These are phyloP conservation scores for Curvularia sp. DNA, from an alignment of 2,329 filamentous ascomycete genomes.

Conservation along the genomic window DNA sequence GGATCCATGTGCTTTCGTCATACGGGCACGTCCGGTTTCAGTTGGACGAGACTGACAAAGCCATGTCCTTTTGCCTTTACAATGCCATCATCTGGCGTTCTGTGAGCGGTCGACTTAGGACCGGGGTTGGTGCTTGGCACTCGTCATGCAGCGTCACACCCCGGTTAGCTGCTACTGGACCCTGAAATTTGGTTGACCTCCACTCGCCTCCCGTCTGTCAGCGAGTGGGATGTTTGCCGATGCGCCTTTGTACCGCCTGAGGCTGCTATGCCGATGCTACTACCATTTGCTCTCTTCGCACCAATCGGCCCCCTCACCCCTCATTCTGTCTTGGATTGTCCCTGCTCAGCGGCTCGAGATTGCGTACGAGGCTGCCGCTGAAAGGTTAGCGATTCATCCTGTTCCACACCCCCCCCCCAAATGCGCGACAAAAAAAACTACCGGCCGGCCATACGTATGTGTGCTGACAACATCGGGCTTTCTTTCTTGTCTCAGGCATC, in stretches of 20 bases:
- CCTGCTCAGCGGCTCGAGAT: constrained; percentile 19
- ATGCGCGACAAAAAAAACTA: constrained; percentile 3
- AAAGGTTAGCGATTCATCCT: constrained; percentile 10
- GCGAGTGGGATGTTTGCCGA: constrained; percentile 27
- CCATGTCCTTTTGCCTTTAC: constrained; percentile 20
- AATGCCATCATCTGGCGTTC: constrained; percentile 31
- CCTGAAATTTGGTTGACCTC: constrained; percentile 24
- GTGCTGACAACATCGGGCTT: constrained; percentile 17
- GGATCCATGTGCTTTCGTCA: constrained; percentile 16
- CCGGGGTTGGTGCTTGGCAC: constrained; percentile 24
- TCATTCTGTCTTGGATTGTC: background rate
- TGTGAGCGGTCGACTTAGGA: constrained; percentile 20
- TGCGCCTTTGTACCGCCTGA: constrained; percentile 15
- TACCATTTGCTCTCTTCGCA: constrained; percentile 16
- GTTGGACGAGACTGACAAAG: constrained; percentile 10
- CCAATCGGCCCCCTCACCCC: constrained; percentile 3
- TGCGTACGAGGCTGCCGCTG: constrained; percentile 11
- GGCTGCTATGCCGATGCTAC: constrained; percentile 14
- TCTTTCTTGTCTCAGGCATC: constrained; percentile 19
- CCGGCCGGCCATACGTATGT: constrained; percentile 1
- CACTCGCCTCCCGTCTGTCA: constrained; percentile 15
- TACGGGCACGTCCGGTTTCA: constrained; percentile 10
- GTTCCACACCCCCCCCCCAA: constrained; percentile 17
- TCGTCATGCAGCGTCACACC: constrained; percentile 27
- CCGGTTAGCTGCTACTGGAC: constrained; percentile 25